Evolutionary conservation across 345 rosid species (phyloP), one percentile per base, ranked within the genome.

Genomic region (Salix purpurea): DNA sequence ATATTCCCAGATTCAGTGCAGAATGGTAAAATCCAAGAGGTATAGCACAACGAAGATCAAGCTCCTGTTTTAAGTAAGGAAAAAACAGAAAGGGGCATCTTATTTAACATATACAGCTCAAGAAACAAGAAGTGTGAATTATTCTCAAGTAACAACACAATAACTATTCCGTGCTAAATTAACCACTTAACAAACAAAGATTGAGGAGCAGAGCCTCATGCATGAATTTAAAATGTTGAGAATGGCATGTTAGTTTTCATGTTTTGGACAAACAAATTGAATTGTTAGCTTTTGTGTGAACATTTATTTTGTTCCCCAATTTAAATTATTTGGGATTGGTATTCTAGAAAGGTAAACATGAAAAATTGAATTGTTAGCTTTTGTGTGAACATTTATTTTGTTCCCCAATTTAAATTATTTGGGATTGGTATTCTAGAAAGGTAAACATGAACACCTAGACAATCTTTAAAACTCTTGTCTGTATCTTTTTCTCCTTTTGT

Each of bases 11-110:
- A 74, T 96, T 96, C 37, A 93, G 82, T 8, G 97, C 97, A 84
- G 97, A 84, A 34, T 64, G 83, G 76, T 83, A 86, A 88, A 90
- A 86, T 65, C 97, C 98, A 30, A 96, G 85, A 15, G 99, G 97
- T 54, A 93, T 75, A 77, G 95, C 95, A 78, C 75, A 93, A 18
- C 95, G 97, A 50, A 93, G 85, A 84, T 93, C 98, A n/a, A 92
- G 42, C 70, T 91, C 99, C 99, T 95, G 90, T 70, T 42, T 58
- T 37, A 76, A 69, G 71, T 39, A 69, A 67, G 21, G 60, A 52
- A 37, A 58, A 18, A 65, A 64, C 23, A 39, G 74, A 70, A 46
- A 28, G 37, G 37, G 37, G 6, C 37, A 36, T 36, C 37, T 36
- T 36, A 36, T 36, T 36, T 36, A 36, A 19, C 48, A 37, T 37